Conservation (phyloP, 176 grass and related monocot species). For the Avena eriantha region DNA sequence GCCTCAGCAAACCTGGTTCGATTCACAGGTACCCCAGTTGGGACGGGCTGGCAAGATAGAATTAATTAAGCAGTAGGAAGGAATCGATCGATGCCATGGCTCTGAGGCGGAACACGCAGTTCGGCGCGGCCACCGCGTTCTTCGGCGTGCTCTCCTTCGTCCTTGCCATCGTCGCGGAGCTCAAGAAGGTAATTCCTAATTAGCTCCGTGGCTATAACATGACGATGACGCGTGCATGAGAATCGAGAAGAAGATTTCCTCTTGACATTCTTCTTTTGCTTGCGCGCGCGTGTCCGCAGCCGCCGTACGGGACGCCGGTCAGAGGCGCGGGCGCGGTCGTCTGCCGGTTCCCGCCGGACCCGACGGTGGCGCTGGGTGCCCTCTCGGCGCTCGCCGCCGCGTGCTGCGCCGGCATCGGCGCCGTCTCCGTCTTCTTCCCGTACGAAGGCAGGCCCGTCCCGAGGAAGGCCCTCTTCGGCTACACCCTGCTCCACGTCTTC, state of each 20-base stretch:
- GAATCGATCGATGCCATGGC: constrained; percentile 40
- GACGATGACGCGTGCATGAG: neutral
- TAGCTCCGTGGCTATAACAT: neutral
- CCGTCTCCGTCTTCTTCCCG: constrained; percentile 56
- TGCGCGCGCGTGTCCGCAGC: constrained; percentile 23
- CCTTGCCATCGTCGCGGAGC: constrained; percentile 52
- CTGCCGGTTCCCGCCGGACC: constrained; percentile 63
- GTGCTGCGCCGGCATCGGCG: constrained; percentile 39
- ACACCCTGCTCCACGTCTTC: constrained; percentile 56
- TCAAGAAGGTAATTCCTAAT: constrained; percentile 52
- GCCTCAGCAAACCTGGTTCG: neutral
- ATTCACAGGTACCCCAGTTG: constrained; percentile 28
- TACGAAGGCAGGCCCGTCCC: constrained; percentile 48
- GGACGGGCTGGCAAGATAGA: neutral
- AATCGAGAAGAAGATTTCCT: neutral
- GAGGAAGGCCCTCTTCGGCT: constrained; percentile 39
- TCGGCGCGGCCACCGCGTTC: constrained; percentile 27
- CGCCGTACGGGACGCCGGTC: constrained; percentile 54
- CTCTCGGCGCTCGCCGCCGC: constrained; percentile 40
- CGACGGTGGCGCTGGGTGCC: constrained; percentile 38
- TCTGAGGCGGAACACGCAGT: constrained; percentile 37
- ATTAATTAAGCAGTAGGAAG: neutral
- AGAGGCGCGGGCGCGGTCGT: constrained; percentile 46
- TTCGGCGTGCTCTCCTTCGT: constrained; percentile 64
- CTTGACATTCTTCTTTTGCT: neutral